Percentiles rank a stretch among this genome's conserved stretches.
Conservation (phyloP, 345 rosid species). For the Camelina laxa region DNA sequence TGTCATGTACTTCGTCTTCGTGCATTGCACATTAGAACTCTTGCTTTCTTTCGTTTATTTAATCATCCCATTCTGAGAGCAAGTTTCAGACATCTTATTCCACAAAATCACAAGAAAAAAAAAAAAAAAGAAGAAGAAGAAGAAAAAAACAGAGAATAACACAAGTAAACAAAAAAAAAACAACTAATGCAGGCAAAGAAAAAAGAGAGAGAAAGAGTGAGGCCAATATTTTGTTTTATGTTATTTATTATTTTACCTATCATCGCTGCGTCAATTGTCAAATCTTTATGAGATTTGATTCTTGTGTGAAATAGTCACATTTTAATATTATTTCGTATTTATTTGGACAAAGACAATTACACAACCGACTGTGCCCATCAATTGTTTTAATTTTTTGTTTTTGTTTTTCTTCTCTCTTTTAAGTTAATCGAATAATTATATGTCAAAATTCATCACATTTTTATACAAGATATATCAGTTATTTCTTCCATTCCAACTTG, state of each 20-base stretch:
- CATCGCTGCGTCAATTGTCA: constrained; percentile 34
- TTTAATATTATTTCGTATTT: constrained; percentile 13
- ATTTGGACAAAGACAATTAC: too few relatives aligned
- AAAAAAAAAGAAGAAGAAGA: too few relatives aligned
- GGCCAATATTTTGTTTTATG: background rate
- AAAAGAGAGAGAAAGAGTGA: background rate
- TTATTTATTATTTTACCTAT: constrained; percentile 13
- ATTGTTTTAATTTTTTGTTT: background rate
- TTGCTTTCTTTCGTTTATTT: background rate
- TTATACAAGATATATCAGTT: background rate
- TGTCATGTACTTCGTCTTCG: background rate
- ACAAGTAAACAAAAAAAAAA: background rate
- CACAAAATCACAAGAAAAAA: background rate
- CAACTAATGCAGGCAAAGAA: background rate
- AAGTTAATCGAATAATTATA: background rate
- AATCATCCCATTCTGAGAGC: background rate
- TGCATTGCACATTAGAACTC: background rate
- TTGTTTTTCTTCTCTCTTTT: background rate
- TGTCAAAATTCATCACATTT: background rate
- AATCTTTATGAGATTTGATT: constrained; percentile 38
- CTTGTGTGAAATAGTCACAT: constrained; percentile 12
- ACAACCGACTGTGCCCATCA: too few relatives aligned
- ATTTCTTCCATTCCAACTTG: background rate
- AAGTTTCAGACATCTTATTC: background rate
- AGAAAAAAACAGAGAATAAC: too few relatives aligned